phyloP scores from a whole-genome alignment of 352 stramenopile species.

The Phytophthora pluvialis region DNA sequence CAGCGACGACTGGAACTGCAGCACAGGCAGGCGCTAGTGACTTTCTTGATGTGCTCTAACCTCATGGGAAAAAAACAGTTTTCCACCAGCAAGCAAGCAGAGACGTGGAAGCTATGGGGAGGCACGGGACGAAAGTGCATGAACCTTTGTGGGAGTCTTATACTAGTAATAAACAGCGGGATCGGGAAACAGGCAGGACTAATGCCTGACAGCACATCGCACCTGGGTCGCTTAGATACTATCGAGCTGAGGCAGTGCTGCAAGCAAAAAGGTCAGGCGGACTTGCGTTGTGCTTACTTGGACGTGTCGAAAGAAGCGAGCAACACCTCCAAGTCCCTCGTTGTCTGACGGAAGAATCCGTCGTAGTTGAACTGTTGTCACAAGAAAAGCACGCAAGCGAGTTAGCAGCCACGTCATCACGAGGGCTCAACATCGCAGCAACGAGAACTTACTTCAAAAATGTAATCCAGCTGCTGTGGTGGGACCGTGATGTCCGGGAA shows the following conservation, averaged over 20 bases:
- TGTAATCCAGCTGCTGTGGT: slow-evolving; percentile 86
- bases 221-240: slow-evolving; percentile 4
- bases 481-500: slow-evolving; percentile 72
- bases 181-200: slow-evolving; percentile 31
- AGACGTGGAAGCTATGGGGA: too few relatives aligned
- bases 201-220: slow-evolving; percentile 24
- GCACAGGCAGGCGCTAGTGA: slow-evolving; percentile 39
- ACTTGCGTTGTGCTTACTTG: slow-evolving; percentile 17
- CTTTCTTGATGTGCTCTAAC: slow-evolving; percentile 69
- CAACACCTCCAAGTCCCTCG: slow-evolving; percentile 71
- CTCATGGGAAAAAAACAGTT: slow-evolving; percentile 3
- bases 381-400: slow-evolving; percentile 14
- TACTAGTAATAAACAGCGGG: slow-evolving; percentile 43
- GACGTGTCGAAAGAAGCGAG: slow-evolving; percentile 53
- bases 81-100: not conserved
- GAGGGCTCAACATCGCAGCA: not conserved
- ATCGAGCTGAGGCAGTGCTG: slow-evolving; percentile 1
- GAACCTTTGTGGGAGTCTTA: slow-evolving; percentile 32
- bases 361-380: slow-evolving; percentile 83
- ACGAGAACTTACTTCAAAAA: slow-evolving; percentile 77
- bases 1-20: slow-evolving; percentile 4
- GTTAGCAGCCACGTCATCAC: slow-evolving; percentile 10
- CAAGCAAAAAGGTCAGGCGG: slow-evolving; percentile 3
- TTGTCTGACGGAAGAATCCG: slow-evolving; percentile 84
- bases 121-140: slow-evolving; percentile 1